A percentile compares a stretch with the other conserved stretches of the same genome.
phyloP scores from a whole-genome alignment of 2,329 filamentous ascomycete genomes.

The Magnaporthiopsis incrustans region DNA sequence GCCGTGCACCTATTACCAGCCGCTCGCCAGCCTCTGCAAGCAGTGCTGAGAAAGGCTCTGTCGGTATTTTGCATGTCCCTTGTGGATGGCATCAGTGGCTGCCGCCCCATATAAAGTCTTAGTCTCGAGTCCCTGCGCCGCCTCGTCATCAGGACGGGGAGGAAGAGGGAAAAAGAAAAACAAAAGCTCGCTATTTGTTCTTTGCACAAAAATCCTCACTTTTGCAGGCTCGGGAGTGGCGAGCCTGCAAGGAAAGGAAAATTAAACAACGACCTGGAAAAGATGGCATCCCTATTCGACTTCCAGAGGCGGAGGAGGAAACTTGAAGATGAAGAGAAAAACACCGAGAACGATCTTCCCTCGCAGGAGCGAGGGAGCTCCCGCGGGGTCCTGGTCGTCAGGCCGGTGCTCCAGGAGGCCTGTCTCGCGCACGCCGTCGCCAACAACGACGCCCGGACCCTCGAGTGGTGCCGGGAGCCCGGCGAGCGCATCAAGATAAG shows the following conservation, averaged over 20 bases:
- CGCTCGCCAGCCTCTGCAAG: not conserved
- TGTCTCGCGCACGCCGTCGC: slow-evolving; percentile 6
- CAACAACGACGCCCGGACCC: not conserved
- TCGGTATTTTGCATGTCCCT: not conserved
- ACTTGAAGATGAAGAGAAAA: slow-evolving; percentile 3
- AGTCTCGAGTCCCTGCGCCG: too few species aligned
- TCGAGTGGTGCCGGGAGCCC: slow-evolving; percentile 1
- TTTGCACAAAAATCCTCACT: too few species aligned
- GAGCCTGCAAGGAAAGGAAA: not conserved
- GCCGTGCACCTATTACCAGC: not conserved
- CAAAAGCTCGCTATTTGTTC: too few species aligned
- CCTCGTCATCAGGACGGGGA: not conserved
- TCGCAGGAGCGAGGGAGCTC: not conserved
- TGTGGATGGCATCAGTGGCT: not conserved
- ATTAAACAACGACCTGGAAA: not conserved
- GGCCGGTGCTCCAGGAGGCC: not conserved
- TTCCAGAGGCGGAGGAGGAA: slow-evolving; percentile 6
- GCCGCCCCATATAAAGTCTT: not conserved
- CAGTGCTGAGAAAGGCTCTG: not conserved
- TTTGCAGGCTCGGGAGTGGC: too few species aligned
- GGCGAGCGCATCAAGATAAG: slow-evolving; percentile 7
- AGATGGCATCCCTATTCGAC: slow-evolving; percentile 3
- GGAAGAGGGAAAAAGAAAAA: not conserved
- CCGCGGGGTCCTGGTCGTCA: not conserved
- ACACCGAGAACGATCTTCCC: not conserved